Evolutionary conservation across 169 alveolate species (phyloP).

Genomic region (Plasmodium billcollinsi): DNA sequence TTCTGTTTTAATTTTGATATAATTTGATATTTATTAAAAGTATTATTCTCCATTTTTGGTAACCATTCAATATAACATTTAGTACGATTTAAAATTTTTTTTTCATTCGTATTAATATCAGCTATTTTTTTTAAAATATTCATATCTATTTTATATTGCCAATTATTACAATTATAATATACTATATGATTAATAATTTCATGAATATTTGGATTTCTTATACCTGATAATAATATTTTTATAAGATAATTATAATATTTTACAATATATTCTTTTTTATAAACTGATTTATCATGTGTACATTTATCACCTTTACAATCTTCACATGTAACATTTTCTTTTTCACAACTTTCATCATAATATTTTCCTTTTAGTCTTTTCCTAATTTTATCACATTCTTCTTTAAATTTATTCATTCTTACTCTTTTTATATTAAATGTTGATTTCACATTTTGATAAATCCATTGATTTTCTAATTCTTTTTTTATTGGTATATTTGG

Average conservation of each 20-base stretch:
- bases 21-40: conserved; percentile 59
- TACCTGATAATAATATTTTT: conserved; percentile 37
- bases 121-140: conserved; percentile 21
- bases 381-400: conserved; percentile 65
- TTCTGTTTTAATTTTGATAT: conserved; percentile 53
- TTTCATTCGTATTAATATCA: neutral
- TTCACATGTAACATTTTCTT: neutral
- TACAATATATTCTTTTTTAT: neutral
- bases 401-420: conserved; percentile 90
- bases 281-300: neutral
- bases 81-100: conserved; percentile 28
- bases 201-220: conserved; percentile 36
- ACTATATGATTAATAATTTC: conserved; percentile 61
- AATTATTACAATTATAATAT: conserved; percentile 42
- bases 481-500: conserved; percentile 44
- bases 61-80: conserved; percentile 66
- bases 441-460: conserved; percentile 18
- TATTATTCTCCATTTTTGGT: conserved; percentile 50
- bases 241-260: conserved; percentile 20
- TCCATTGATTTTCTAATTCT: conserved; percentile 48
- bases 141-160: conserved; percentile 69
- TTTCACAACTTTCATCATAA: neutral
- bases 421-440: conserved; percentile 7
- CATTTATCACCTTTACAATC: neutral
- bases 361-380: conserved; percentile 2